A percentile compares a stretch with the other conserved stretches of the same genome.
These are phyloP conservation scores for Protomyces inundatus DNA, from an alignment of 1,139 yeast genomes.

Conservation along the genomic window DNA sequence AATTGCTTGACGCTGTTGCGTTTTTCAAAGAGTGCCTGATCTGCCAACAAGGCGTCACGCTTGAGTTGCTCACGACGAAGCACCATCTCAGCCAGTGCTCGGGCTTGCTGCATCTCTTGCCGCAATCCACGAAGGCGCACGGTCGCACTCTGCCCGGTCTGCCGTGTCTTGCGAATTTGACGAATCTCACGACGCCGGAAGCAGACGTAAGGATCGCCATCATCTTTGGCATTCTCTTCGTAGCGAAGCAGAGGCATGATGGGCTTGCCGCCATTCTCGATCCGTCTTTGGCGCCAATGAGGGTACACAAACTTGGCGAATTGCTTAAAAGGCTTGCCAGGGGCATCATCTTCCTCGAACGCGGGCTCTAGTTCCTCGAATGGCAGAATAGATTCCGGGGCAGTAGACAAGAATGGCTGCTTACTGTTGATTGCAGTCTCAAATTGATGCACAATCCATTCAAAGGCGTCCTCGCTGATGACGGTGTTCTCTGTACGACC, in stretches of 20 bases:
- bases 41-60: slow-evolving; percentile 54
- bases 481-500: slow-evolving; percentile 34
- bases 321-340: slow-evolving; percentile 47
- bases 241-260: slow-evolving; percentile 72
- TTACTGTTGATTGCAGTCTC: slow-evolving; percentile 70
- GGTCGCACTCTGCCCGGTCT: slow-evolving; percentile 86
- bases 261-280: slow-evolving; percentile 62
- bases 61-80: slow-evolving; percentile 70
- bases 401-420: slow-evolving; percentile 78
- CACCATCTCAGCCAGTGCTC: slow-evolving; percentile 61
- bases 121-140: slow-evolving; percentile 74
- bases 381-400: slow-evolving; percentile 63
- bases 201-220: slow-evolving; percentile 89
- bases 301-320: slow-evolving; percentile 69
- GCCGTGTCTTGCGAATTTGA: slow-evolving; percentile 91
- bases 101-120: slow-evolving; percentile 71
- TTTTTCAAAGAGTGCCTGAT: slow-evolving; percentile 59
- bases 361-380: slow-evolving; percentile 57
- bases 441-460: slow-evolving; percentile 64
- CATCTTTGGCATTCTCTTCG: slow-evolving; percentile 87
- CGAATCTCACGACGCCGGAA: slow-evolving; percentile 94
- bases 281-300: slow-evolving; percentile 75
- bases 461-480: slow-evolving; percentile 80
- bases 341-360: slow-evolving; percentile 28
- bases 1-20: slow-evolving; percentile 66